phyloP scores from a whole-genome alignment of 805 yeast genomes.

The Monosporozyma aquatica region DNA sequence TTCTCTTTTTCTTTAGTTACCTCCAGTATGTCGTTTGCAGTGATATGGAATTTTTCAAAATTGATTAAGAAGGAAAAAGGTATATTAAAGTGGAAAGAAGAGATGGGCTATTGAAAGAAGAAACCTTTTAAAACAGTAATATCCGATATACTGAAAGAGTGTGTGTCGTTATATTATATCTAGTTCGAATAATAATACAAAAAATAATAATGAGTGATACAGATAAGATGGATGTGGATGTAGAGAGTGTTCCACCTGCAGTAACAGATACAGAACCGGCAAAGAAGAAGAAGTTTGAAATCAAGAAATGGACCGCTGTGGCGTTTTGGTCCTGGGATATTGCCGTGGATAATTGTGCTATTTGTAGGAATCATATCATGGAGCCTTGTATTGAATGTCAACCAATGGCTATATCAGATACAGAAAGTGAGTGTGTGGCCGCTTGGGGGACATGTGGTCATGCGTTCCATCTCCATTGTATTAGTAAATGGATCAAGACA shows the following conservation, averaged over 20 bases:
- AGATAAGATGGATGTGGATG: constrained; percentile 23
- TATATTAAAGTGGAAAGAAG: neutral
- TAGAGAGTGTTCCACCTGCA: constrained; percentile 7
- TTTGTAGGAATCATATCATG: constrained; percentile 96
- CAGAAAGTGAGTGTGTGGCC: constrained; percentile 74
- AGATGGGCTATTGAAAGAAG: too few species aligned
- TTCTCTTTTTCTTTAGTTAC: too few species aligned
- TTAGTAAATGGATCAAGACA: constrained; percentile 87
- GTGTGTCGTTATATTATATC: too few species aligned
- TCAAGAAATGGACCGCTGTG: constrained; percentile 97
- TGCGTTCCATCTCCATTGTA: constrained; percentile 97
- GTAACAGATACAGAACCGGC: constrained; percentile 1
- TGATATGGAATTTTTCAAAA: too few species aligned
- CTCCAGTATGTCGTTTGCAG: neutral
- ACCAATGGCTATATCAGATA: constrained; percentile 56
- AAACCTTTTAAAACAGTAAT: too few species aligned
- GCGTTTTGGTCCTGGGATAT: constrained; percentile 99
- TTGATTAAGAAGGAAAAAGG: too few species aligned
- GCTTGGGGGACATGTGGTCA: constrained; percentile 98
- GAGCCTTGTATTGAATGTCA: constrained; percentile 97
- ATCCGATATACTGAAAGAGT: neutral
- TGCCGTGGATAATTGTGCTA: constrained; percentile 92
- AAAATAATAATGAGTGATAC: constrained; percentile 13
- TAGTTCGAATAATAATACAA: too few species aligned
- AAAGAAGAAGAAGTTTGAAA: constrained; percentile 70